A percentile compares a stretch with the other conserved stretches of the same genome.
Evolutionary conservation across 2,329 filamentous ascomycete genomes (phyloP).

Genomic region (Ceratocystis papillata): DNA sequence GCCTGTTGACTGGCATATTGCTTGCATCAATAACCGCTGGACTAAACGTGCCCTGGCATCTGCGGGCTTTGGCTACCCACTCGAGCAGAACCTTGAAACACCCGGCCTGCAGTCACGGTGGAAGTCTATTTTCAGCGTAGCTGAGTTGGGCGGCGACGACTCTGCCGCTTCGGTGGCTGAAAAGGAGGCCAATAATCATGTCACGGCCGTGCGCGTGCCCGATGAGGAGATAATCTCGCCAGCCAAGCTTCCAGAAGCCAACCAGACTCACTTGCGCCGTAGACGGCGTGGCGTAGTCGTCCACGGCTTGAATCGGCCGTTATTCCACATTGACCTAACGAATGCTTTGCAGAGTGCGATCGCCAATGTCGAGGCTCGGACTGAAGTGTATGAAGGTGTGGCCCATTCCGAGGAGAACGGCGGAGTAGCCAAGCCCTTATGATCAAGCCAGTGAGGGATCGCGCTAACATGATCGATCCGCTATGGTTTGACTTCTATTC

Average conservation of each 20-base stretch:
- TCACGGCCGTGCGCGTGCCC: not conserved
- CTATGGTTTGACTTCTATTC: not conserved
- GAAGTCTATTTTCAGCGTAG: slow-evolving; percentile 93
- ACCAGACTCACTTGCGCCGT: slow-evolving; percentile 19
- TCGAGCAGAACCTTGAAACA: slow-evolving; percentile 34
- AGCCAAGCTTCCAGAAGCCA: not conserved
- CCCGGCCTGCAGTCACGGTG: slow-evolving; percentile 54
- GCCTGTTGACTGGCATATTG: slow-evolving; percentile 87
- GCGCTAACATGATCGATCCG: too few species aligned
- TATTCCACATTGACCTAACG: slow-evolving; percentile 90
- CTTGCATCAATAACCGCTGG: slow-evolving; percentile 89
- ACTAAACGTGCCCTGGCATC: slow-evolving; percentile 80
- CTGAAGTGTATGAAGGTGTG: slow-evolving; percentile 29
- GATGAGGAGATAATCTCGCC: slow-evolving; percentile 18
- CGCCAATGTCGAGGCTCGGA: slow-evolving; percentile 57
- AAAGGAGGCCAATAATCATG: slow-evolving; percentile 46
- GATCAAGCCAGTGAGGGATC: slow-evolving; percentile 1
- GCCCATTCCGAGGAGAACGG: not conserved
- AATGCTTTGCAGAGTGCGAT: slow-evolving; percentile 81
- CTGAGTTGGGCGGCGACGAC: slow-evolving; percentile 63
- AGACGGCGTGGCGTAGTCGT: slow-evolving; percentile 53
- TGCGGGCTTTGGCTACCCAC: slow-evolving; percentile 80
- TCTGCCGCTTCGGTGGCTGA: slow-evolving; percentile 62
- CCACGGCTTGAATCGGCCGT: slow-evolving; percentile 74
- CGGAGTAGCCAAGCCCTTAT: slow-evolving; percentile 17